Percentiles rank a stretch among this genome's conserved stretches.
Conservation (phyloP, 305 asterid genomes). For the Rubia peregrina region DNA sequence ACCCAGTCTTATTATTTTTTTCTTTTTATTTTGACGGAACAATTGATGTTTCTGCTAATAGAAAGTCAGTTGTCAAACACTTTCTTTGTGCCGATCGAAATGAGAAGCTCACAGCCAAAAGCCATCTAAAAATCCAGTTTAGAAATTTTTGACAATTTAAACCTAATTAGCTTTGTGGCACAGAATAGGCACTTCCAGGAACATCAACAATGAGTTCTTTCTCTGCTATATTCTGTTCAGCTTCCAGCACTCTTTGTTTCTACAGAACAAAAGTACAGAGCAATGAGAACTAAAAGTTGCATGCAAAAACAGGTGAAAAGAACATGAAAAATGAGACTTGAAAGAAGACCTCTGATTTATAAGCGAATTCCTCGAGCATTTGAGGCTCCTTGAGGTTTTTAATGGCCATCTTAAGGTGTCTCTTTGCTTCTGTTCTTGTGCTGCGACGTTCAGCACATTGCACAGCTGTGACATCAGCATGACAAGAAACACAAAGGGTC, state of each 20-base stretch:
- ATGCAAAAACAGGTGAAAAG: not conserved
- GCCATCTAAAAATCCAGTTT: not conserved
- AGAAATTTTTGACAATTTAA: not conserved
- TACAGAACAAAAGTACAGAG: conserved; percentile 18
- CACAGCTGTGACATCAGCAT: conserved; percentile 72
- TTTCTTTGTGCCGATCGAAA: no score
- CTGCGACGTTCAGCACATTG: conserved; percentile 66
- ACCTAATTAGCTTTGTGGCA: conserved; percentile 16
- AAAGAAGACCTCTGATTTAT: conserved; percentile 36
- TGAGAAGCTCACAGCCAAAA: no score
- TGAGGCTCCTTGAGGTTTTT: conserved; percentile 30
- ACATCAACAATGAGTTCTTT: conserved; percentile 60
- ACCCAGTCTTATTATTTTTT: no score
- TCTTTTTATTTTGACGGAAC: no score
- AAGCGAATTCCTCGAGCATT: conserved; percentile 18
- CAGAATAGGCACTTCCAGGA: conserved; percentile 94
- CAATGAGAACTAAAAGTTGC: not conserved
- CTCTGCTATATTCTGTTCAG: conserved; percentile 28
- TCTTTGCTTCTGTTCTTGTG: conserved; percentile 56
- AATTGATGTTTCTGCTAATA: no score
- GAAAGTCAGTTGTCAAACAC: no score
- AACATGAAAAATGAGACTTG: not conserved
- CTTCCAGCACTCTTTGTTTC: conserved; percentile 21
- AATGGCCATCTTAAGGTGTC: conserved; percentile 50
- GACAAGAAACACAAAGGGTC: conserved; percentile 96